Base-by-base conservation (phyloP, 768 basidiomycete genomes). In the Sarcodon sp. region DNA sequence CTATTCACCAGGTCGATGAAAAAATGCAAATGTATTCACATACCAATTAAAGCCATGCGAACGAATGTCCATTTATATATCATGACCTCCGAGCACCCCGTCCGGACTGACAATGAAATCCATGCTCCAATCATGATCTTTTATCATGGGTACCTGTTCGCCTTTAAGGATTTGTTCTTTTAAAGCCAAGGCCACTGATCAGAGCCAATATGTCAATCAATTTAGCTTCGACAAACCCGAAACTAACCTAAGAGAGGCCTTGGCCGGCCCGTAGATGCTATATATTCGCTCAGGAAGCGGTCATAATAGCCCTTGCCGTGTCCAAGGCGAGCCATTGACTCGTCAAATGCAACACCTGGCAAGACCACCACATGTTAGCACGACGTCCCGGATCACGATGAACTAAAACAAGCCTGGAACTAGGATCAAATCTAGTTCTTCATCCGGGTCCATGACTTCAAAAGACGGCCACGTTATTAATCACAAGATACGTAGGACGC, bases 221-320 rank as follows among this genome's bases (percentile, higher is more conserved):
- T 18, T 48, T 34, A 34, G 46, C 33, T 55, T 39, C 35, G 43
- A 34, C 15, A 47, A 33, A 21, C 31, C 35, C n/a, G 46, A 51
- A 50, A 54, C 67, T 50, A 53, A 86, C 87, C 77, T 47, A 87
- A 69, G 32, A 80, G 54, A 1, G 86, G 81, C 48, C 64, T 68
- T 18, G 64, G 64, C 50, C 66, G 64, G 21, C 67, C 66, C 47
- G 63, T 65, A 11, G 65, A 56, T 36, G 43, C 9, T 54, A 46
- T 32, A 67, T 59, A 50, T 86, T 87, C 1, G 69, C 76, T 63
- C 34, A 89, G 66, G 63, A 85, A 89, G 11, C 72, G 69, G 63
- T 89, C 87, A 54, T 89, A 89, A 64, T 83, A 87, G 6, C 87
- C 87, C 61, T 84, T 89, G 18, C 87, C 86, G 53, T 87, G 84